Conservation (phyloP, 75 land plant genomes). For the Pseudotsuga menziesii region DNA sequence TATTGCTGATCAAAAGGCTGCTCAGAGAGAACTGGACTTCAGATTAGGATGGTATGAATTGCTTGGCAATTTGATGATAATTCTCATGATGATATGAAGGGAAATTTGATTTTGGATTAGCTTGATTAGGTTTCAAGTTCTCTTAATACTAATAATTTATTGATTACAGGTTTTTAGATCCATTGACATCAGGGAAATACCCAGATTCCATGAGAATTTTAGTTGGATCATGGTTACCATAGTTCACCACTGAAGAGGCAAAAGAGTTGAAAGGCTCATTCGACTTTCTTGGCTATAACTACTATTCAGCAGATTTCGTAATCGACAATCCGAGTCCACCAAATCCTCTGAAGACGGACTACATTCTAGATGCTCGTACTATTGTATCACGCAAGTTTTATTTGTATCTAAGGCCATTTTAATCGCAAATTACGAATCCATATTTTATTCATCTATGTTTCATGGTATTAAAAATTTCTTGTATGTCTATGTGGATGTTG, state of each 20-base stretch:
- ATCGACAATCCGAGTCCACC: neutral
- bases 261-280: conserved; percentile 30
- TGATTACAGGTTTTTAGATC: conserved; percentile 49
- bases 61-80: no score
- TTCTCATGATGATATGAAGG: no score
- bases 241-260: conserved; percentile 41
- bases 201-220: conserved; percentile 35
- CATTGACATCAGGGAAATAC: conserved; percentile 37
- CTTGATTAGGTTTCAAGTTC: no score
- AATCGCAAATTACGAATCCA: conserved; percentile 2
- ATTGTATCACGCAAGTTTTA: conserved; percentile 9
- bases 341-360: neutral
- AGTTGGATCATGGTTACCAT: conserved; percentile 49
- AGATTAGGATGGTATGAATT: conserved; percentile 18
- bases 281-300: conserved; percentile 45
- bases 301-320: conserved; percentile 24
- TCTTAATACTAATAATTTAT: neutral
- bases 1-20: conserved; percentile 17
- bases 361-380: neutral
- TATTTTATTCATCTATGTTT: neutral
- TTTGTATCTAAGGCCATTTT: neutral
- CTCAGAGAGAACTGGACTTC: conserved; percentile 27
- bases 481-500: neutral
- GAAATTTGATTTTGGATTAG: no score
- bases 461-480: neutral